Base-by-base conservation (phyloP, 1,139 yeast genomes). In the Lodderomyces elongisporus region DNA sequence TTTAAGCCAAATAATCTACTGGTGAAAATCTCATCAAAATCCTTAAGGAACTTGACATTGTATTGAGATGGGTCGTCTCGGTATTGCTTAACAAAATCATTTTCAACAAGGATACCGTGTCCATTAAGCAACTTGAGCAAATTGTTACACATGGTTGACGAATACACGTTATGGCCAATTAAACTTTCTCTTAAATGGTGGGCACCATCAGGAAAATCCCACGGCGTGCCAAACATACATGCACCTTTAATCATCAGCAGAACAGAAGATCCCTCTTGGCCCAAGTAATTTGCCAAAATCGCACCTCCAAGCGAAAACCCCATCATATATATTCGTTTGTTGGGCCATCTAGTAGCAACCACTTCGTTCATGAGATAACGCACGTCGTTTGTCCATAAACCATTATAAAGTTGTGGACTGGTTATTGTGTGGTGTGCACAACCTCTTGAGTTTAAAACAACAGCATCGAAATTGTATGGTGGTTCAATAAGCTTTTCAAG, bases 221-320 rank as follows among this genome's bases (percentile, higher is more conserved):
- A 76, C 1, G 82, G 82, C 12, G 70, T 56, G 1, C 75, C 76
- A 49, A 76, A 51, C 7, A 70, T 62, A 12, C 72, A 63, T 0
- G 75, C 74, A 8, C 70, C 74, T 41, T 65, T 68, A 34, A 75
- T 65, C 37, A 66, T 61, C 4, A 54, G 38, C 41, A 56, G 51
- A 1, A 58, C 54, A 1, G 49, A 41, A 21, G 52, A 62, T 25
- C 62, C 63, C 45, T 73, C 75, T 49, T 75, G 79, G 3, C 77
- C 80, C 38, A 77, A 51, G 44, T 70, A 77, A 47, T 77, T 77
- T 28, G 77, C 64, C 27, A 68, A 51, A 16, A 76, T 66, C n/a
- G 75, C 62, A 1, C 78, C 80, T 4, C 83, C 83, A 22, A 77
- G 56, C 2, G 79, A 73, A 40, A 74, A 74, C 2, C 82, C 82